Conservation (phyloP, 163 green algal genomes). For the Volvox carteri region DNA sequence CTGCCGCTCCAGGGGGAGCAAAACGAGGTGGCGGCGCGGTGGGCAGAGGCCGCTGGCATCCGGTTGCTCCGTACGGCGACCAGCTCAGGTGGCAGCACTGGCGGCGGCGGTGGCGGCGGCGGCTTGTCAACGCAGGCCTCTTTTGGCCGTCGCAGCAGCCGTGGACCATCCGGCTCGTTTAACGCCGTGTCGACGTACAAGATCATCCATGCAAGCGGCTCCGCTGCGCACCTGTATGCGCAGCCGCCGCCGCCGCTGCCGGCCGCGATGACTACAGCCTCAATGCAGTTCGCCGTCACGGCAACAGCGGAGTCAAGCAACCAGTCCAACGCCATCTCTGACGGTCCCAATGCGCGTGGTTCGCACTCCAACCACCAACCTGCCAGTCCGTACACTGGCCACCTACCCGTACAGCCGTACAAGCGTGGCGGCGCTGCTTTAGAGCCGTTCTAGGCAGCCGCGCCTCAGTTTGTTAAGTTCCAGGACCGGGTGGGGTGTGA, state of each 20-base stretch:
- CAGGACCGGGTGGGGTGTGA: too few relatives aligned
- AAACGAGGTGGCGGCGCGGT: slow-evolving; percentile 9
- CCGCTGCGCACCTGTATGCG: slow-evolving; percentile 26
- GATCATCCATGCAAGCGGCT: not conserved
- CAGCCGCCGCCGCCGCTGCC: slow-evolving; percentile 30
- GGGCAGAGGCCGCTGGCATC: slow-evolving; percentile 41
- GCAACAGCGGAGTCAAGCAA: not conserved
- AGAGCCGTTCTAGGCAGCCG: slow-evolving; percentile 23
- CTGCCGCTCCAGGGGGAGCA: slow-evolving; percentile 3
- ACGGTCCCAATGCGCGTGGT: not conserved
- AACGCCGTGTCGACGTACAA: not conserved
- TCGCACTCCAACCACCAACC: slow-evolving; percentile 10
- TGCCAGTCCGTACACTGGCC: not conserved
- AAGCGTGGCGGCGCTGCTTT: not conserved
- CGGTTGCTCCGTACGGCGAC: not conserved
- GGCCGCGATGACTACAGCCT: not conserved
- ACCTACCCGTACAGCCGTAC: slow-evolving; percentile 13
- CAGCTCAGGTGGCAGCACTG: not conserved
- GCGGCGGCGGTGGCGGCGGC: not conserved
- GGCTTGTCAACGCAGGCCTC: not conserved
- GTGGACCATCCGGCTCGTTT: not conserved
- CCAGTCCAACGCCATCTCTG: not conserved
- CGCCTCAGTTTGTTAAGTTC: too few relatives aligned
- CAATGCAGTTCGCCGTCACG: not conserved
- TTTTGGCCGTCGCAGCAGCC: not conserved